Base-by-base conservation (phyloP, 2,329 filamentous ascomycete species). In the Epichloe coenophiala region DNA sequence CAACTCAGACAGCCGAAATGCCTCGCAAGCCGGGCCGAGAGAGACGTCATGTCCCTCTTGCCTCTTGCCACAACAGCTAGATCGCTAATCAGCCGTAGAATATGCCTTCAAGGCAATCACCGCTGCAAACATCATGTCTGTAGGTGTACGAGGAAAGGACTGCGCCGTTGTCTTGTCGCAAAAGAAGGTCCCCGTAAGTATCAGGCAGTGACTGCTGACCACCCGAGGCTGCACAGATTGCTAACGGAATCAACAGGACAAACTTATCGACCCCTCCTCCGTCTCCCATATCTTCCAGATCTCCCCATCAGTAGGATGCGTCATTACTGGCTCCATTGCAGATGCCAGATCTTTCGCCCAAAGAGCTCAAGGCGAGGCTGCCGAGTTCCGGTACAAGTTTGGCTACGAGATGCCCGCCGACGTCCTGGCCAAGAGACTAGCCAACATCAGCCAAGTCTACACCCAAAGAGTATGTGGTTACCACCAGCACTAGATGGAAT, bases 71-170 rank as follows among this genome's bases (percentile, higher is more conserved):
- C 9, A 27, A 37, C 13, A 31, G 19, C 11, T 6, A 21, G 9
- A 5, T 45, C 27, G 23, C 51, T 49, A 42, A 49, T 48, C 19
- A 51, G 39, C 48, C 12, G 61, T 67, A 97, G 93, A 98, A 79
- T 98, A 98, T 91, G 93, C 93, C 62, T 98, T 98, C 83, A 98
- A 98, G 77, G 93, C 93, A 53, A 98, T 98, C 72, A 98, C 93
- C 60, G 91, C 93, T 55, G 93, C 93, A 60, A 97, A 97, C 72
- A 97, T 98, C 75, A 98, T 95, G 77, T 93, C 93, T 55, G 81
- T 98, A 68, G 93, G 93, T 61, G 82, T 98, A 60, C 81, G 89
- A 66, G 93, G 93, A 70, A 98, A 98, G 78, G 81, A 93, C 73
- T 97, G 91, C 64, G 93, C 93, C 36, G 93, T 98, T 43, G 88